These are phyloP conservation scores for Prinsepia uniflora DNA, from an alignment of 306 rosid species.

Conservation along the genomic window DNA sequence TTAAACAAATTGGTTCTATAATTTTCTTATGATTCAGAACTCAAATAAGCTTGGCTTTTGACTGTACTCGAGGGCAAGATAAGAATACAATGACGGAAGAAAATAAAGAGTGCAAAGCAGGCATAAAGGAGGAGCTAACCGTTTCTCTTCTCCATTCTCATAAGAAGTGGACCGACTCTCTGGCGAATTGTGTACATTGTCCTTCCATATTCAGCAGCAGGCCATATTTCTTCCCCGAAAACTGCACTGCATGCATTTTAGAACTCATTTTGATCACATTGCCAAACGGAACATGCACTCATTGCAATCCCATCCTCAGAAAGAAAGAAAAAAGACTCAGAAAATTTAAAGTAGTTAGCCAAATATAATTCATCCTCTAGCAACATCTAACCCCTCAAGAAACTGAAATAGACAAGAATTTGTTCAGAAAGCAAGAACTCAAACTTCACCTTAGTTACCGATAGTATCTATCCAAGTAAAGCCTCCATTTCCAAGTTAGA, in stretches of 20 bases:
- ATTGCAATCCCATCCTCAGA: background rate
- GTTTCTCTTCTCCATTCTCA: slow-evolving; percentile 83
- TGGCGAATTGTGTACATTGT: slow-evolving; percentile 98
- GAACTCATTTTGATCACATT: slow-evolving; percentile 34
- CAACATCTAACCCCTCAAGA: background rate
- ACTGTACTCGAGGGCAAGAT: background rate
- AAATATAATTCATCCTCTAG: background rate
- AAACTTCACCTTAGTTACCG: background rate
- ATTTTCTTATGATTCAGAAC: background rate
- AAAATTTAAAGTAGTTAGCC: background rate
- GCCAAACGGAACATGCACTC: slow-evolving; percentile 17
- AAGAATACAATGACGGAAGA: background rate
- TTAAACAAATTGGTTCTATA: background rate
- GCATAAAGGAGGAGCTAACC: slow-evolving; percentile 48
- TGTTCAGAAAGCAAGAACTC: background rate
- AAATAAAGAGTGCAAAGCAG: background rate
- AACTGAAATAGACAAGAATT: background rate
- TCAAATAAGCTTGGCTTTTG: background rate
- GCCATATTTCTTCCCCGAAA: slow-evolving; percentile 96
- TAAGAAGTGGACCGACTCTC: slow-evolving; percentile 81
- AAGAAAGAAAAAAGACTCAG: background rate
- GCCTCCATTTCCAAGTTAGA: background rate
- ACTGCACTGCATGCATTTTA: slow-evolving; percentile 74
- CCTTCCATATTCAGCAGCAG: slow-evolving; percentile 97
- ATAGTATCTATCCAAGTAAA: background rate